Evolutionary conservation across 2,329 filamentous ascomycete species (phyloP).

Genomic region (Sclerotiophoma versabilis): DNA sequence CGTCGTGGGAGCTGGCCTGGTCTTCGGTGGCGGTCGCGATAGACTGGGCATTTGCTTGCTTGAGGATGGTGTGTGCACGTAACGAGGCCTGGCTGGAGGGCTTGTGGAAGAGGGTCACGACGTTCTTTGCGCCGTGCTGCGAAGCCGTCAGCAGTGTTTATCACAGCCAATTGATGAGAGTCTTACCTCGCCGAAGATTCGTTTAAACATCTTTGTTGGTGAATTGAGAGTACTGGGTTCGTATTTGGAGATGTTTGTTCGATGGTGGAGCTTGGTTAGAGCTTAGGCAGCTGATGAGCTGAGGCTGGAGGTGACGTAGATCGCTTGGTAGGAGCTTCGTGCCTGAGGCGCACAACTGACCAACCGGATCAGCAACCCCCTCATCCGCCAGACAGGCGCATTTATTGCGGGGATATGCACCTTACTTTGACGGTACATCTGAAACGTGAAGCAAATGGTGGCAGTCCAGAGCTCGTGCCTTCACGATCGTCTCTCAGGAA

Average conservation of each 20-base stretch:
- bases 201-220: slow-evolving; percentile 53
- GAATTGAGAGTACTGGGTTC: not conserved
- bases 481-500: not conserved
- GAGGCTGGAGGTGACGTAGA: slow-evolving; percentile 39
- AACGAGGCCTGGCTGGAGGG: slow-evolving; percentile 75
- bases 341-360: slow-evolving; percentile 13
- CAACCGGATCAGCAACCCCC: slow-evolving; percentile 17
- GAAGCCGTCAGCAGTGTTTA: slow-evolving; percentile 21
- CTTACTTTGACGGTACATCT: not conserved
- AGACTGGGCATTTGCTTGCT: slow-evolving; percentile 77
- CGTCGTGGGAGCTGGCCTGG: slow-evolving; percentile 71
- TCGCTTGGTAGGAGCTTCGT: slow-evolving; percentile 23
- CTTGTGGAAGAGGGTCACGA: slow-evolving; percentile 96
- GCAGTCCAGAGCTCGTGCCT: not conserved
- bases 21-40: slow-evolving; percentile 73
- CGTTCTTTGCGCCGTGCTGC: slow-evolving; percentile 68
- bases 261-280: slow-evolving; percentile 21
- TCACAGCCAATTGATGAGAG: slow-evolving; percentile 3
- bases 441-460: not conserved
- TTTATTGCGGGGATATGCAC: slow-evolving; percentile 9
- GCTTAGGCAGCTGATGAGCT: slow-evolving; percentile 28
- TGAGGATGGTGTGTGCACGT: slow-evolving; percentile 77
- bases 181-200: slow-evolving; percentile 56
- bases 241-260: slow-evolving; percentile 13
- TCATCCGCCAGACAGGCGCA: not conserved